Conservation (phyloP, 225 moss, liverwort and hornwort species). For the Polytrichum formosum region DNA sequence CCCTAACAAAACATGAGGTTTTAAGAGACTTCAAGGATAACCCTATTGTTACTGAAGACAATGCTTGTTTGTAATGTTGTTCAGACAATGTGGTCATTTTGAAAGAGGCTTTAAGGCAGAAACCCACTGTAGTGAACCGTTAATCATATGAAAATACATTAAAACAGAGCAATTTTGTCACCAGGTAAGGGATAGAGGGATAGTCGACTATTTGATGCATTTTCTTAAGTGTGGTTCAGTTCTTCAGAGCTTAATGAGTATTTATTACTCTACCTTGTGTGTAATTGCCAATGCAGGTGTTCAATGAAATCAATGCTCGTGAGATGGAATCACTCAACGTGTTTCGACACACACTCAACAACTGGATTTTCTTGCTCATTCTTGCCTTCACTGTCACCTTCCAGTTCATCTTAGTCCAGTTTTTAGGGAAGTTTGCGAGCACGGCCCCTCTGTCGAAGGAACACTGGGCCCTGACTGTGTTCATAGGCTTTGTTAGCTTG, state of each 20-base stretch:
- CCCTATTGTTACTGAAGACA: no score
- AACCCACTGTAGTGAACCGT: no score
- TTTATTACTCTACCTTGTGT: neutral
- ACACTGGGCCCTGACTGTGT: slow-evolving; percentile 44
- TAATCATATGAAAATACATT: no score
- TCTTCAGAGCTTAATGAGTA: neutral
- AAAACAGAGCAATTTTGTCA: neutral
- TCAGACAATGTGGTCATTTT: no score
- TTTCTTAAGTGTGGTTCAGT: neutral
- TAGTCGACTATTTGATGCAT: neutral
- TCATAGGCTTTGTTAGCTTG: slow-evolving; percentile 45
- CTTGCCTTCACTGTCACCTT: slow-evolving; percentile 31
- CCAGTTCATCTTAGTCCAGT: slow-evolving; percentile 43
- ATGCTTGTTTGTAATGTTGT: no score
- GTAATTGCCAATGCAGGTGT: slow-evolving; percentile 36
- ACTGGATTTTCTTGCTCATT: slow-evolving; percentile 44
- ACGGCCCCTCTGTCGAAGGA: slow-evolving; percentile 34
- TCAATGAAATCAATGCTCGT: slow-evolving; percentile 59
- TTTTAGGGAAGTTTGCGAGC: slow-evolving; percentile 49
- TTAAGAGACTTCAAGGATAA: no score
- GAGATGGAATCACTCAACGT: slow-evolving; percentile 65
- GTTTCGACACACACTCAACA: slow-evolving; percentile 39
- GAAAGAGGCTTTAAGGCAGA: neutral
- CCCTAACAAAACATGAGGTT: no score
- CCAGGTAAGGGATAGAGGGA: neutral